A percentile compares a stretch with the other conserved stretches of the same genome.
These are phyloP conservation scores for Colletotrichum navitas DNA, from an alignment of 2,329 filamentous ascomycete species.

Conservation along the genomic window DNA sequence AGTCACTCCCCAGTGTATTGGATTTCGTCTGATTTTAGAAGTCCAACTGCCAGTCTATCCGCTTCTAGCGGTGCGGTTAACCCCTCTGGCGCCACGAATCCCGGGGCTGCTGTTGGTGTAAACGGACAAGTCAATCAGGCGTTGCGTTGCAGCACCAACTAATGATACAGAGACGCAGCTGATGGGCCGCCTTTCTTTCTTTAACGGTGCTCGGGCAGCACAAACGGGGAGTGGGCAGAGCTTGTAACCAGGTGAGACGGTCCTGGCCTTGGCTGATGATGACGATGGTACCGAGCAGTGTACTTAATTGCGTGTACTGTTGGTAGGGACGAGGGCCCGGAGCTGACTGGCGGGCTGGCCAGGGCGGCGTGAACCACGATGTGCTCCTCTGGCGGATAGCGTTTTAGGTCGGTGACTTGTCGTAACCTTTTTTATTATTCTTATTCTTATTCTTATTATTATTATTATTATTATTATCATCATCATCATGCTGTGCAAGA, in stretches of 20 bases:
- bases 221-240: constrained; percentile 26
- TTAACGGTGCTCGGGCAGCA: constrained; percentile 8
- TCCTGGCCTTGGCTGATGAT: constrained; percentile 38
- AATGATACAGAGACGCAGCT: neutral
- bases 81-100: too few relatives aligned
- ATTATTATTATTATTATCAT: too few relatives aligned
- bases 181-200: neutral
- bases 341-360: neutral
- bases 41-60: too few relatives aligned
- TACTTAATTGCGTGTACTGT: too few relatives aligned
- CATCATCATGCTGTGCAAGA: neutral
- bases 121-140: neutral
- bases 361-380: neutral
- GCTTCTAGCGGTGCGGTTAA: too few relatives aligned
- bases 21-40: too few relatives aligned
- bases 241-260: constrained; percentile 38
- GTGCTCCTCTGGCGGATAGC: constrained; percentile 7
- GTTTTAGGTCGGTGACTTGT: constrained; percentile 2
- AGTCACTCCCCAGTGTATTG: too few relatives aligned
- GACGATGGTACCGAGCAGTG: neutral
- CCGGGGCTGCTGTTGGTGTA: neutral
- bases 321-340: constrained; percentile 8
- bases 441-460: too few relatives aligned
- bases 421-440: neutral
- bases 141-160: neutral